Base-by-base conservation (phyloP, 495 filamentous ascomycete species). In the Pseudevernia furfuracea region DNA sequence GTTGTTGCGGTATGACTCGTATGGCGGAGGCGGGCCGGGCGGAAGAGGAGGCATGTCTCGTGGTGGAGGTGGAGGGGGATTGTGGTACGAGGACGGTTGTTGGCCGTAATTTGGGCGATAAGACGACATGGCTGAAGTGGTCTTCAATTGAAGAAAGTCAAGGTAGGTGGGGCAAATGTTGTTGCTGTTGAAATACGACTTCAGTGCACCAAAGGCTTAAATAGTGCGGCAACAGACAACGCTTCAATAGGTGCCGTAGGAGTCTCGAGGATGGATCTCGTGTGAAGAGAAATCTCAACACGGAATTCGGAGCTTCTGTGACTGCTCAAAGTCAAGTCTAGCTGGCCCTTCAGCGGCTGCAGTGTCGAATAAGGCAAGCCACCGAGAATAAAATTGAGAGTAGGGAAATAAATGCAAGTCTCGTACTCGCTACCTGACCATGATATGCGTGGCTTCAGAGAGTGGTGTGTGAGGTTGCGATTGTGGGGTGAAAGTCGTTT, bases 1-100 rank as follows among this genome's bases (percentile, higher is more conserved):
- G n/a, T 15, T 25, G n/a, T n/a, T 41, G 28, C 58, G 55, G 43
- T 64, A 58, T 17, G 43, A 30, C 41, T 59, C 62, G 25, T 59
- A 59, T 14, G 67, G 43, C 36, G 60, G 67, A 28, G 64, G 61
- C 63, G 36, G 63, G 21, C 55, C 19, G 44, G 57, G 52, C 12
- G 63, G 53, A 21, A 68, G 49, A 36, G 66, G 58, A 38, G 69
- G 66, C 65, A 65, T 48, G 17, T 65, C 38, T 15, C 62, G 62
- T 37, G 66, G 57, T 37, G 69, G 66, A 4, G 66, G 66, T 46
- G 63, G 63, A 37, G 58, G 67, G 21, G 46, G 11, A 43, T 60
- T 37, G 41, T 53, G 58, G 36, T 61, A 46, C 12, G 44, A 43
- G 1, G 53, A 38, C 41, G 58, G 38, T 30, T 46, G 37, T n/a